Base-by-base conservation (phyloP, 768 basidiomycete species). In the Rhizopogon vinicolor region DNA sequence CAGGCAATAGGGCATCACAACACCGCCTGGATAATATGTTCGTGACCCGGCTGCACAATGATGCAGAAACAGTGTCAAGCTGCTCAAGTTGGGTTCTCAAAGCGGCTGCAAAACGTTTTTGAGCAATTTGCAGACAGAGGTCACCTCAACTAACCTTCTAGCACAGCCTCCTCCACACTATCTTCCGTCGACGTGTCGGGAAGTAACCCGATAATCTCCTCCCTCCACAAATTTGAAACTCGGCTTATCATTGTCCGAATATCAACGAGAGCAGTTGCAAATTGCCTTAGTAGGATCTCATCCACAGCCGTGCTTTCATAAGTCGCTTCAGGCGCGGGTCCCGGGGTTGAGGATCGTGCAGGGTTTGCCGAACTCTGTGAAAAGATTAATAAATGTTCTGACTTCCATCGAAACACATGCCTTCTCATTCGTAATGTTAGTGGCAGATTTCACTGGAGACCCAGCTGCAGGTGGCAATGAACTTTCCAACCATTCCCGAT, bases 1-100 rank as follows among this genome's bases (percentile, higher is more conserved):
- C 90, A 13, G 89, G 85, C 31, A 87, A 81, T 43, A 98, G 80
- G 7, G 86, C 84, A 60, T 97, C 95, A 58, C 85, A 87, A 60
- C 89, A 93, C n/a, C 92, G 84, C 57, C 82, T 81, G 16, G 83
- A 83, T 28, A 98, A 74, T 51, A 96, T 85, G 10, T 74, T 65
- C 25, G 89, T 68, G 53, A 96, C 81, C 52, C 90, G 86, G 28
- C 66, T 75, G 5, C 85, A 80, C 55, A 90, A 69, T 3, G 82
- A 75, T 13, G 80, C 74, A n/a, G 84, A 73, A n/a, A 86, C 66
- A 3, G 76, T 67, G 1, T 74, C 73, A 5, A 93, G 59, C 7
- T 63, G 60, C 8, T 76, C 65, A 5, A 94, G 69, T 0, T 82
- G 74, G 28, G 79, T 74, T 56, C 69, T 70, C 53, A 94, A 76